A percentile compares a stretch with the other conserved stretches of the same genome.
Conservation (phyloP, 305 asterid genomes). For the Striga hermonthica region DNA sequence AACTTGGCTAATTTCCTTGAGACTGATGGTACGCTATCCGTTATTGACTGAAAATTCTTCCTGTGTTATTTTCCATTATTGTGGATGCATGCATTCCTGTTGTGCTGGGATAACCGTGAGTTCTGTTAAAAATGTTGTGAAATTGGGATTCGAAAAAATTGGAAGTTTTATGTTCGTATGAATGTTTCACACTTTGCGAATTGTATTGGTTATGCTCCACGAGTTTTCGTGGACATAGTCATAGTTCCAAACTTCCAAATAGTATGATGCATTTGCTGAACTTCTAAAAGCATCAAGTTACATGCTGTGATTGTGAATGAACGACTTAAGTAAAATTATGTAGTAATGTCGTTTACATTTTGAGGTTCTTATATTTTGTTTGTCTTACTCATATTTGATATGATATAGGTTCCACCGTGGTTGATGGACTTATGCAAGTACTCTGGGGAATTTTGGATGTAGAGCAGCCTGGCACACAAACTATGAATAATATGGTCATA, state of each 20-base stretch:
- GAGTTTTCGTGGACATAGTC: constrained; percentile 16
- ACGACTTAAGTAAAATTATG: constrained; percentile 18
- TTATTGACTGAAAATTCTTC: constrained; percentile 2
- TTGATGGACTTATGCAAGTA: constrained; percentile 97
- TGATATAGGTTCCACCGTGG: constrained; percentile 79
- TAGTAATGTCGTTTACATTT: constrained; percentile 1
- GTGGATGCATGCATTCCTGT: constrained; percentile 3
- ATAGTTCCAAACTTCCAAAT: constrained; percentile 16
- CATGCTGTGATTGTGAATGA: constrained; percentile 22
- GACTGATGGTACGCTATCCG: constrained; percentile 55
- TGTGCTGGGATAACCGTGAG: constrained; percentile 20
- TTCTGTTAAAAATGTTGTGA: background rate
- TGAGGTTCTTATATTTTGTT: constrained; percentile 20
- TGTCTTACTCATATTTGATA: constrained; percentile 25
- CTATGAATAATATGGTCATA: constrained; percentile 92
- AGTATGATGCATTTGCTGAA: constrained; percentile 1
- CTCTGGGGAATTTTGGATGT: constrained; percentile 97
- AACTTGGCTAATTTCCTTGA: constrained; percentile 89
- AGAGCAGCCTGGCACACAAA: constrained; percentile 93
- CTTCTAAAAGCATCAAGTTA: constrained; percentile 17
- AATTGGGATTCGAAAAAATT: background rate
- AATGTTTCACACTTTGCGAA: constrained; percentile 11
- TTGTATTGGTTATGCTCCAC: background rate
- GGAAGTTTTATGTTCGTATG: background rate
- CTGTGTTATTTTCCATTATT: constrained; percentile 4